phyloP scores from a whole-genome alignment of 2,329 filamentous ascomycete genomes.

The Diaporthe capsici region DNA sequence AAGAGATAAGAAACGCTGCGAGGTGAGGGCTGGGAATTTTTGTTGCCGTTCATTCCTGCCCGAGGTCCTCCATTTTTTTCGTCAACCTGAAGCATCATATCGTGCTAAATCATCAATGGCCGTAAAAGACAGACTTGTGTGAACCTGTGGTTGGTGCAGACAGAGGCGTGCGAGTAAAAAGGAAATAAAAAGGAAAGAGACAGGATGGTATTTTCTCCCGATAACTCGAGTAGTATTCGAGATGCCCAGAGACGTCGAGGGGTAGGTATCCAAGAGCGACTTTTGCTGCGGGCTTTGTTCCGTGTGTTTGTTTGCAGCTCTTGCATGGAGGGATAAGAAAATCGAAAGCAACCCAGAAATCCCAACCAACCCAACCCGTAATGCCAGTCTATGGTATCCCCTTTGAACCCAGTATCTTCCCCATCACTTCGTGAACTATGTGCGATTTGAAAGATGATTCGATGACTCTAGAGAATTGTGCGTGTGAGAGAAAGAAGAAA shows the following conservation, averaged over 20 bases:
- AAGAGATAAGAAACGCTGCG: slow-evolving; percentile 34
- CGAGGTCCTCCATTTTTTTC: slow-evolving; percentile 22
- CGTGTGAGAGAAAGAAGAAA: slow-evolving; percentile 6
- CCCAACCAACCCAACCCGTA: slow-evolving; percentile 14
- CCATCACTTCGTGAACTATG: slow-evolving; percentile 34
- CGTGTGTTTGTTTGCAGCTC: slow-evolving; percentile 15
- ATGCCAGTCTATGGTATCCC: slow-evolving; percentile 35
- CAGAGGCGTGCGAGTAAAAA: background rate
- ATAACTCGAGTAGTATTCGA: background rate
- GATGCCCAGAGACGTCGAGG: background rate
- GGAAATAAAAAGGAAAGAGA: background rate
- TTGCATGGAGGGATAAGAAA: slow-evolving; percentile 6
- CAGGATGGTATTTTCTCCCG: background rate
- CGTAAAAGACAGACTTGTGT: slow-evolving; percentile 35
- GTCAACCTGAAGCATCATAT: slow-evolving; percentile 37
- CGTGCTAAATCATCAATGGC: slow-evolving; percentile 36
- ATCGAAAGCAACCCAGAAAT: slow-evolving; percentile 1
- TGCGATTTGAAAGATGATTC: slow-evolving; percentile 29
- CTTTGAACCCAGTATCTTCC: slow-evolving; percentile 13
- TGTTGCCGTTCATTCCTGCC: background rate
- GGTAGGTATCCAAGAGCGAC: background rate
- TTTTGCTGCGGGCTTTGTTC: background rate
- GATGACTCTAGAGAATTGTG: slow-evolving; percentile 26
- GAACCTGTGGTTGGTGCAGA: background rate
- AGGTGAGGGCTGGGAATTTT: background rate